These are phyloP conservation scores for Rhizopus sp. DNA, from an alignment of 371 early-diverging fungal genomes.

Conservation along the genomic window DNA sequence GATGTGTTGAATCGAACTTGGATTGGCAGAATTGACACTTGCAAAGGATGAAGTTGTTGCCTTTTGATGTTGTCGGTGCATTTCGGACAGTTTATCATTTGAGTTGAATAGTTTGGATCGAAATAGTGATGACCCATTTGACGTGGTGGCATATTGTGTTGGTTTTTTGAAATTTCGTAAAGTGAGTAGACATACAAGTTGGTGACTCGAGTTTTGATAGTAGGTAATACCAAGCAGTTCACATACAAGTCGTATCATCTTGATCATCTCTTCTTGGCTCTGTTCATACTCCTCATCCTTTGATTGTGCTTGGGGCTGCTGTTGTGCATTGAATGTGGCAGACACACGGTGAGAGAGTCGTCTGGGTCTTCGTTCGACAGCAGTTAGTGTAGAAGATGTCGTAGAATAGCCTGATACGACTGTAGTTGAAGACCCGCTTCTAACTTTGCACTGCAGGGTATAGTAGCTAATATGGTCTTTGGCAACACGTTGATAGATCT, in stretches of 20 bases:
- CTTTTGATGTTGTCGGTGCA: conserved; percentile 7
- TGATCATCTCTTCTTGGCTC: conserved; percentile 34
- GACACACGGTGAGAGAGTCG: conserved; percentile 17
- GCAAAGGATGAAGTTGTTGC: conserved; percentile 7
- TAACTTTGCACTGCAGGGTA: conserved; percentile 33
- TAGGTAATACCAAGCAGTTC: conserved; percentile 47
- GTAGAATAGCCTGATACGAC: conserved; percentile 32
- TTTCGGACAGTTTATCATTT: conserved; percentile 17
- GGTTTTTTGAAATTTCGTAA: conserved; percentile 31
- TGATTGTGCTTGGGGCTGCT: conserved; percentile 6
- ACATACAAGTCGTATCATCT: conserved; percentile 32
- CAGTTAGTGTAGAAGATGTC: conserved; percentile 20
- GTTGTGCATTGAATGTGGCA: conserved; percentile 5
- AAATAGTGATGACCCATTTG: conserved; percentile 13
- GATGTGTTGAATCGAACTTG: conserved; percentile 2
- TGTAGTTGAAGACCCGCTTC: conserved; percentile 20
- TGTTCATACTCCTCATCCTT: conserved; percentile 22
- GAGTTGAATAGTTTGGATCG: conserved; percentile 23
- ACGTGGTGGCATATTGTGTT: conserved; percentile 1
- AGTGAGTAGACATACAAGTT: conserved; percentile 41
- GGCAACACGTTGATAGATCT: conserved; percentile 39
- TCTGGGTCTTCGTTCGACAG: conserved; percentile 9
- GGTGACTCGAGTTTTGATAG: conserved; percentile 29
- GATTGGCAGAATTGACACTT: conserved; percentile 10
- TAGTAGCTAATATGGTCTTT: conserved; percentile 47